Base-by-base conservation (phyloP, 768 basidiomycete species). In the Lentinula guzmanii region DNA sequence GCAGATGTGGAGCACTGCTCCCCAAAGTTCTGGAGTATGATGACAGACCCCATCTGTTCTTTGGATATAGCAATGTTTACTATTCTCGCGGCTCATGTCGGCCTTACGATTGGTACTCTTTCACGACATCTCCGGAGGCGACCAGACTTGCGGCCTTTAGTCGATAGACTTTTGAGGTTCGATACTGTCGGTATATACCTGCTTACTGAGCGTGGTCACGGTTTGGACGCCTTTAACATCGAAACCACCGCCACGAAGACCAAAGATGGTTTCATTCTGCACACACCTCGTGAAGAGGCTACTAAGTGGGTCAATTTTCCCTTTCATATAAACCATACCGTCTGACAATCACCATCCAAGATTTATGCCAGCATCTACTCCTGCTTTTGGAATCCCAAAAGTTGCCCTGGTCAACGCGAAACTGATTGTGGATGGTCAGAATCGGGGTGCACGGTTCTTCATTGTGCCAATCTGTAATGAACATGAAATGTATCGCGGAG, bases 331-430 rank as follows among this genome's bases (percentile, higher is more conserved):
- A 18, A 45, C 15, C n/a, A 16, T 24, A 34, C 58, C 35, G 52
- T 50, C n/a, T 50, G 31, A 60, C 62, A 56, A 51, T 50, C 34
- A 65, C 46, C 55, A 54, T 52, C 55, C 34, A 61, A 85, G 85
- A 64, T 85, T 83, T 65, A 85, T 86, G 83, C 83, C 84, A 8
- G 78, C 82, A 24, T 80, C 84, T 3, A 80, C 79, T 10, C 83
- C 84, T 1, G 67, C 72, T 6, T 83, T 82, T 65, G 78, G 78
- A 5, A 74, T 83, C n/a, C 73, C 82, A 1, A 84, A 83, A 62
- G 74, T 85, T 5, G 82, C 83, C 13, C 64, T 86, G 35, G 82
- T 85, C 31, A 82, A 84, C 77, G 84, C 84, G 11, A 75, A 76
- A 39, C 70, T 86, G 31, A 79, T 85, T 18, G 77, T 85, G 8